Evolutionary conservation across 2,329 filamentous ascomycete genomes (phyloP).

Genomic region (Scopulariopsis brevicaulis): DNA sequence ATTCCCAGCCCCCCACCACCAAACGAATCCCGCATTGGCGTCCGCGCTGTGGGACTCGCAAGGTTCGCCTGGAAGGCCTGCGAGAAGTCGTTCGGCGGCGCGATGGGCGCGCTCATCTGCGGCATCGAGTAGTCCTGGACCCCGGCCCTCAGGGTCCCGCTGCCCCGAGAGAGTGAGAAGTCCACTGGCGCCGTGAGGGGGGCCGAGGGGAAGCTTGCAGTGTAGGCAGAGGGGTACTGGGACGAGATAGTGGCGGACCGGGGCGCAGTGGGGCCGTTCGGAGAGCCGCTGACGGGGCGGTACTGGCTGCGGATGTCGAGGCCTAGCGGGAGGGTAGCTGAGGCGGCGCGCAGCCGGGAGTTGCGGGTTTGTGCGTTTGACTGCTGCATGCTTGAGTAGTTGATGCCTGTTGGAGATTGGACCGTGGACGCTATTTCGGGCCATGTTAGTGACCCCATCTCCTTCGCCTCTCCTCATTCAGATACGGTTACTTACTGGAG

Average conservation of each 20-base stretch:
- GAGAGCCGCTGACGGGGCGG: conserved; percentile 20
- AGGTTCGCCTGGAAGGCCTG: conserved; percentile 33
- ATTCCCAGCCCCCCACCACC: conserved; percentile 18
- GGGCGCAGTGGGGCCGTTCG: conserved; percentile 17
- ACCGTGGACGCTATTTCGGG: conserved; percentile 26
- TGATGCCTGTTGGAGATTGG: conserved; percentile 37
- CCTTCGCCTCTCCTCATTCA: background rate
- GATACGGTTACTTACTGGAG: conserved; percentile 28
- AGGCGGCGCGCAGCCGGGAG: conserved; percentile 37
- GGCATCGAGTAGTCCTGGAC: conserved; percentile 37
- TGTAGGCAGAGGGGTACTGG: conserved; percentile 30
- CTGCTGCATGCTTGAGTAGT: conserved; percentile 25
- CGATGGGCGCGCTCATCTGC: conserved; percentile 43
- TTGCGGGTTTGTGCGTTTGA: conserved; percentile 25
- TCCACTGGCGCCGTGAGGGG: conserved; percentile 43
- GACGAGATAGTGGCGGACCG: conserved; percentile 13
- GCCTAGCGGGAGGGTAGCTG: conserved; percentile 30
- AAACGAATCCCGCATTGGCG: conserved; percentile 33
- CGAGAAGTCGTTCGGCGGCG: conserved; percentile 38
- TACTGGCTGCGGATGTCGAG: conserved; percentile 34
- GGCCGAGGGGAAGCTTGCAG: conserved; percentile 39
- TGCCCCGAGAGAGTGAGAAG: conserved; percentile 34
- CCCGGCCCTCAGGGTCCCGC: conserved; percentile 20
- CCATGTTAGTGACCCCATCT: background rate
- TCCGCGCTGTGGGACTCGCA: conserved; percentile 21